These are phyloP conservation scores for Podaxis rugospora DNA, from an alignment of 768 basidiomycete species.

Conservation along the genomic window DNA sequence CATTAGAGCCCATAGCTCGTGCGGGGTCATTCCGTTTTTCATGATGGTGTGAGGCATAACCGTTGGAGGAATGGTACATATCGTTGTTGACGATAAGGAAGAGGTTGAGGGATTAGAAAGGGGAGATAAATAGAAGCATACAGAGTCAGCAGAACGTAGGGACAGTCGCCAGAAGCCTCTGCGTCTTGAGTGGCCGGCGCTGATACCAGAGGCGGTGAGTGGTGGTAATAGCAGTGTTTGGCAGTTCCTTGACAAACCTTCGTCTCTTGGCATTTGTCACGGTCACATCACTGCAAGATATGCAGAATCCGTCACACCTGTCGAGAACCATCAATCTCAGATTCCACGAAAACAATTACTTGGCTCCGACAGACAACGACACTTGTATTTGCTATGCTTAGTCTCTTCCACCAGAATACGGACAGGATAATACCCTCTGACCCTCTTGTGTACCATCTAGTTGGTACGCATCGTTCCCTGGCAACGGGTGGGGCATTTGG, in stretches of 20 bases:
- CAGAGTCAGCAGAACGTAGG: neutral
- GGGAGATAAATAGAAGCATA: conserved; percentile 17
- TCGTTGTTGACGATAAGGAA: conserved; percentile 5
- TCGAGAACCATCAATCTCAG: neutral
- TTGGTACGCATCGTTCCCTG: neutral
- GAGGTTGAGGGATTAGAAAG: neutral
- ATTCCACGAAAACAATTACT: neutral
- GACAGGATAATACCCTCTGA: neutral
- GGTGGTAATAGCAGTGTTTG: conserved; percentile 1
- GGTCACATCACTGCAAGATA: neutral
- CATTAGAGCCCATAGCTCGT: conserved; percentile 27
- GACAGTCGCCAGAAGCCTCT: neutral
- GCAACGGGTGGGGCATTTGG: conserved; percentile 6
- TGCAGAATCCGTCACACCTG: neutral
- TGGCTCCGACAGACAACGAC: neutral
- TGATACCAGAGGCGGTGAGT: neutral
- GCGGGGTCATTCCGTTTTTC: conserved; percentile 19
- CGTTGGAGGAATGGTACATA: conserved; percentile 25
- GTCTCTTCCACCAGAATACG: neutral
- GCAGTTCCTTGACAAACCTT: conserved; percentile 1
- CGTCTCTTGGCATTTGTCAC: neutral
- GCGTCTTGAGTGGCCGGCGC: neutral
- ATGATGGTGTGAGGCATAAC: conserved; percentile 19
- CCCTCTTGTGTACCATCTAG: neutral
- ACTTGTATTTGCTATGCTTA: neutral